A percentile compares a stretch with the other conserved stretches of the same genome.
phyloP scores from a whole-genome alignment of 345 rosid species.

The Cardamine chenopodiifolia region DNA sequence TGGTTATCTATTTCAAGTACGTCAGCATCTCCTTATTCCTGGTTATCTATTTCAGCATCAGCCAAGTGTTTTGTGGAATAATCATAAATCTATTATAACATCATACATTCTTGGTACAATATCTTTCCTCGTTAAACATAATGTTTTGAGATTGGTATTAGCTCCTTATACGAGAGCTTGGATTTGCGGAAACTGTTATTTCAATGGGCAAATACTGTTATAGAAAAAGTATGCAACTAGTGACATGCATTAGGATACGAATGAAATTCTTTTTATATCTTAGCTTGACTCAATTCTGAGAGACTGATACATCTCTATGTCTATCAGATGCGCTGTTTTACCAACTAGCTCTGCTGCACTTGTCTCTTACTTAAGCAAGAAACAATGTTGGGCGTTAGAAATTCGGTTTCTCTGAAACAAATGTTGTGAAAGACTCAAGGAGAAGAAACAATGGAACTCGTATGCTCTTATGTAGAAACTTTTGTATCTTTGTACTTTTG shows the following conservation, averaged over 20 bases:
- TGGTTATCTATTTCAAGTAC: background rate
- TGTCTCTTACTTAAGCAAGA: background rate
- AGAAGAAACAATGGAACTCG: background rate
- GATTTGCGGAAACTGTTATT: background rate
- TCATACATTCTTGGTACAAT: background rate
- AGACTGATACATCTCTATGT: conserved; percentile 16
- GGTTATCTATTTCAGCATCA: background rate
- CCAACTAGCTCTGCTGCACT: background rate
- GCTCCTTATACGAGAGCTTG: background rate
- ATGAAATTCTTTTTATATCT: background rate
- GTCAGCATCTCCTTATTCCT: background rate
- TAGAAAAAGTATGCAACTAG: background rate
- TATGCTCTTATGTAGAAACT: conserved; percentile 16
- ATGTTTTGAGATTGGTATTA: background rate
- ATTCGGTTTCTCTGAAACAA: background rate
- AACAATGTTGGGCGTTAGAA: background rate
- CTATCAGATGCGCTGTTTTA: background rate
- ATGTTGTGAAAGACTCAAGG: background rate
- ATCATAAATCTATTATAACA: background rate
- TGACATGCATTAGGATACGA: background rate
- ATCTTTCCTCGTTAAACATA: background rate
- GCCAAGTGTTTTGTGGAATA: background rate
- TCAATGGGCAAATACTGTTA: background rate
- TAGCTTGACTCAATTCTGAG: background rate
- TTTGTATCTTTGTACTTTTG: background rate